Evolutionary conservation across 495 filamentous ascomycete species (phyloP), one percentile per base, ranked within the genome.

Genomic region (Xylaria bambusicola): DNA sequence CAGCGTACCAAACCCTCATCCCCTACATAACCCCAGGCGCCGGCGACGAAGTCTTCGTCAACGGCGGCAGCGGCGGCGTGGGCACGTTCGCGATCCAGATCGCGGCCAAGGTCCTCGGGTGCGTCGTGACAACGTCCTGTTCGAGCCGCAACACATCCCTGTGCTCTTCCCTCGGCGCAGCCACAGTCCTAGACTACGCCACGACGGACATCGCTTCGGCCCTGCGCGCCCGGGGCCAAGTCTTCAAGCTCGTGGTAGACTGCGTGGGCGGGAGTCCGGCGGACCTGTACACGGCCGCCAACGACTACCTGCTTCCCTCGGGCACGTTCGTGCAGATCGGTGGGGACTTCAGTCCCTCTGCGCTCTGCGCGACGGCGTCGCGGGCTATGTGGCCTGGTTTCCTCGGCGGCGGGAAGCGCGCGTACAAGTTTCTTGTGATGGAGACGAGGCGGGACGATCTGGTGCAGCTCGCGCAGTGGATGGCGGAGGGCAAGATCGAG

Each of bases 161-260:
- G 0, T 84, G 82, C 62, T 74, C 74, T 33, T 67, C 67, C 12
- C 70, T 91, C 1, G 88, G 88, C 0, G 88, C 87, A 3, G 86
- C 90, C 62, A 81, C 86, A 53, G 77, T 89, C 2, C 75, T 92
- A 41, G 86, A 92, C 65, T 92, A 92, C 64, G 84, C 79, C n/a
- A 64, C 71, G 1, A 73, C 89, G 1, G 62, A 79, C 40, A 66
- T 75, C 8, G 71, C 61, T 7, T 66, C 74, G 12, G 73, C 62
- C 10, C 62, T 91, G 12, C 76, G 75, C 66, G 64, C 65, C 2
- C 73, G 77, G 38, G 84, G 83, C 0, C 69, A 71, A 15, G 70
- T 82, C 6, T 91, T 83, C 71, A 67, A 77, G 56, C 75, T 83
- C 33, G 75, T 81, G 0, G 71, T 91, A 26, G 89, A 91, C 69